Evolutionary conservation across 2,329 filamentous ascomycete species (phyloP), one percentile per base, ranked within the genome.

Genomic region (Penicillium concentricum): DNA sequence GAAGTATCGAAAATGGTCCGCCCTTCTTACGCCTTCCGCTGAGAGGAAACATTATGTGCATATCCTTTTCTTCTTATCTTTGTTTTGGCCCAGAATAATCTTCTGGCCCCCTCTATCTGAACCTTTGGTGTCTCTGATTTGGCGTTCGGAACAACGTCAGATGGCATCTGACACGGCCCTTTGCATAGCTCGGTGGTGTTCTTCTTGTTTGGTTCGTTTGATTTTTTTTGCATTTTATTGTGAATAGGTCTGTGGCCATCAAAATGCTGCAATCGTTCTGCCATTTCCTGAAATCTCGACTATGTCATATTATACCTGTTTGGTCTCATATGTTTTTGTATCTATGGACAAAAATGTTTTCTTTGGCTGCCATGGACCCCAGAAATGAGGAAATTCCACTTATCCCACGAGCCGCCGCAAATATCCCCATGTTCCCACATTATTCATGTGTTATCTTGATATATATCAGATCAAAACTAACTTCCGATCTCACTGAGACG

Each of bases 11-110:
- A 69, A 62, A 76, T 78, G 74, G 63, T 72, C 16, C 73, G 74
- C 51, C 76, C 76, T 9, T 69, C 76, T 6, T 78, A 78, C 56
- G 66, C 61, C n/a, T 78, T 79, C 61, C 72, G 74, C 50, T 78
- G 67, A 48, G 41, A 15, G 15, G 18, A 32, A 4, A 6, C 20
- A 2, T 26, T 15, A 0, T 26, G 18, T 48, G 32, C 43, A 57
- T 16, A 37, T 54, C n/a, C 34, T 43, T 24, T 43, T 26, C 7
- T 38, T 55, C 6, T 37, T 24, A 18, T 18, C 15, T 53, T 48
- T 48, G 16, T 37, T 46, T 56, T 52, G 20, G 48, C 26, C 28
- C 48, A n/a, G 54, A 56, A 56, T 51, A 51, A 51, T 54, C 49
- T 47, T 57, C 50, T 57, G 35, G 43, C 28, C 34, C 32, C n/a